These are phyloP conservation scores for Calocera viscosa DNA, from an alignment of 768 basidiomycete genomes.

Conservation along the genomic window DNA sequence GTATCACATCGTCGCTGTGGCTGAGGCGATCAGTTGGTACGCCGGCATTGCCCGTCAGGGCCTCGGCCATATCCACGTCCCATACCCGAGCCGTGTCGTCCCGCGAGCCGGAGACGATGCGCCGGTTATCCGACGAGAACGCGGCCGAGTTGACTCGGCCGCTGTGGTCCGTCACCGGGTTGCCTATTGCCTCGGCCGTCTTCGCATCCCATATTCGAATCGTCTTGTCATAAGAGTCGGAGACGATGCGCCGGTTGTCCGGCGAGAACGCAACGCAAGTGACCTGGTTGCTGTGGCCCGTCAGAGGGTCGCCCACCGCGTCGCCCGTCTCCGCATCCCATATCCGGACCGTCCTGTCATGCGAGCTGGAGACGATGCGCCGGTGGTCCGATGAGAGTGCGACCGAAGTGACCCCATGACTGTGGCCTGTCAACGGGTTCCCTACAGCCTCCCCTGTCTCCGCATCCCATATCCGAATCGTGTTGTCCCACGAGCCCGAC, in stretches of 20 bases:
- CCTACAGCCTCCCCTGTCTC: background rate
- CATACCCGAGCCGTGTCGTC: no score
- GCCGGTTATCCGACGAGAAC: background rate
- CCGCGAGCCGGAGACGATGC: background rate
- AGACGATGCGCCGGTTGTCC: background rate
- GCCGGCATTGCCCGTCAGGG: no score
- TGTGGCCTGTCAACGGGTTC: background rate
- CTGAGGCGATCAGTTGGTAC: no score
- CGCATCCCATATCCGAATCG: background rate
- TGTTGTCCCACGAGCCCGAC: background rate
- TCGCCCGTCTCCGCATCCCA: background rate
- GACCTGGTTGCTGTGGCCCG: background rate
- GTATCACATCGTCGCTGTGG: no score
- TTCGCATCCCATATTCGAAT: no score
- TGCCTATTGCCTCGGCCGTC: background rate
- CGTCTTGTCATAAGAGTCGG: no score
- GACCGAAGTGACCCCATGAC: background rate
- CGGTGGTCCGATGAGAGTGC: background rate
- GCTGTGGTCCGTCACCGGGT: background rate
- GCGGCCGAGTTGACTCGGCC: background rate
- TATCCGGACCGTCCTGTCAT: constrained; percentile 9
- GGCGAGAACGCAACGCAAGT: constrained; percentile 9
- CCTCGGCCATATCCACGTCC: no score
- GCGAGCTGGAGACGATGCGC: background rate
- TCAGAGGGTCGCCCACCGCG: background rate